phyloP scores from a whole-genome alignment of 2,329 filamentous ascomycete species.

The Metarhizium anisopliae region DNA sequence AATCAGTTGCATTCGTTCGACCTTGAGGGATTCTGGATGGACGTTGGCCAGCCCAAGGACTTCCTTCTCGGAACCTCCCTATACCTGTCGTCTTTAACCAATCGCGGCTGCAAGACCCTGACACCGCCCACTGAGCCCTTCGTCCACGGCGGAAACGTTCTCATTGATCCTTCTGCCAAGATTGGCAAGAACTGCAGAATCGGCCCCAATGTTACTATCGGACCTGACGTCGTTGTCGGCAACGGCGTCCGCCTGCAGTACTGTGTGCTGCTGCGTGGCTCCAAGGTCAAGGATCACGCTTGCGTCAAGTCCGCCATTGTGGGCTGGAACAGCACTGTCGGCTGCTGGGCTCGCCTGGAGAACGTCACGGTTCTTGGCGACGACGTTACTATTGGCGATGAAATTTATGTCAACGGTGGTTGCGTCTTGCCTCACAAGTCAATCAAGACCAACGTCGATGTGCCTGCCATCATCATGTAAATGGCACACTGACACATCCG shows the following conservation, averaged over 20 bases:
- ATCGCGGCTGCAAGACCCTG: slow-evolving; percentile 81
- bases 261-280: slow-evolving; percentile 78
- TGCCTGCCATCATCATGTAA: slow-evolving; percentile 60
- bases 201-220: slow-evolving; percentile 93
- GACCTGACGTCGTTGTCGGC: slow-evolving; percentile 82
- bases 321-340: slow-evolving; percentile 94
- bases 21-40: slow-evolving; percentile 98
- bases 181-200: slow-evolving; percentile 98
- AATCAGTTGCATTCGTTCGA: slow-evolving; percentile 92
- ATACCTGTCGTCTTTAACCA: slow-evolving; percentile 86
- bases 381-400: slow-evolving; percentile 94
- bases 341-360: slow-evolving; percentile 91
- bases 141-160: slow-evolving; percentile 87
- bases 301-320: slow-evolving; percentile 99
- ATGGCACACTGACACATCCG: not conserved
- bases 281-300: slow-evolving; percentile 96
- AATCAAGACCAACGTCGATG: slow-evolving; percentile 96
- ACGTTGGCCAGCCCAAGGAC: slow-evolving; percentile 96
- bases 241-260: slow-evolving; percentile 92
- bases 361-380: slow-evolving; percentile 97
- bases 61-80: slow-evolving; percentile 94
- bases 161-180: slow-evolving; percentile 89
- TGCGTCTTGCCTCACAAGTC: slow-evolving; percentile 95
- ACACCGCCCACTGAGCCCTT: slow-evolving; percentile 65
- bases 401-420: slow-evolving; percentile 97